Evolutionary conservation across 768 basidiomycete species (phyloP).

Genomic region (Russula brevipes): DNA sequence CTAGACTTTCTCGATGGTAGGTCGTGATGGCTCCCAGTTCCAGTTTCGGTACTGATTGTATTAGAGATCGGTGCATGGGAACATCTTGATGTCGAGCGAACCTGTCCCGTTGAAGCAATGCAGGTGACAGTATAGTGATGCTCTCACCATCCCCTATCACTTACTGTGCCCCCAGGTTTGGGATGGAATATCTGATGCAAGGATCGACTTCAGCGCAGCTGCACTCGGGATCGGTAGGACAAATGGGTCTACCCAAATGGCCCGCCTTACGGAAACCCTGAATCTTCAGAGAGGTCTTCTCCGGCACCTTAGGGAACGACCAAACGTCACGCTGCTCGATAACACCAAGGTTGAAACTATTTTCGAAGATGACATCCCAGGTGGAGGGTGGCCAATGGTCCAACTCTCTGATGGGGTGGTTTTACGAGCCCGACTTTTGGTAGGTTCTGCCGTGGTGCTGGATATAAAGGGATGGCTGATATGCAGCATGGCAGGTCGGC

Average conservation of each 20-base stretch:
- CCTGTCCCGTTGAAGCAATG: conserved; percentile 77
- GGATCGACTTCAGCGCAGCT: conserved; percentile 63
- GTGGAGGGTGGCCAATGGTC: conserved; percentile 76
- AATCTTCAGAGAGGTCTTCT: conserved; percentile 88
- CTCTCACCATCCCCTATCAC: conserved; percentile 8
- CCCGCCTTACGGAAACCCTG: conserved; percentile 84
- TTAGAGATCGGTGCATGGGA: conserved; percentile 83
- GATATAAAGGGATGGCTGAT: neutral
- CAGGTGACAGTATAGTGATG: conserved; percentile 46
- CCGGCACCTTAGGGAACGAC: conserved; percentile 48
- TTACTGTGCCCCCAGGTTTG: conserved; percentile 54
- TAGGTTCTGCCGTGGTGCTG: conserved; percentile 34
- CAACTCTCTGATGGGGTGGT: conserved; percentile 62
- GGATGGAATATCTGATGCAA: conserved; percentile 83
- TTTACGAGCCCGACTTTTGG: conserved; percentile 70
- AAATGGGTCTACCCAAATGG: conserved; percentile 49
- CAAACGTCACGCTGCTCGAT: conserved; percentile 60
- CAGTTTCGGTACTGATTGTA: conserved; percentile 4
- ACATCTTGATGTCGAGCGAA: conserved; percentile 61
- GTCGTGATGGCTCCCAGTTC: neutral
- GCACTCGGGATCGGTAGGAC: conserved; percentile 36
- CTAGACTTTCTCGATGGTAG: conserved; percentile 61
- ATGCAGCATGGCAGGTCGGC: conserved; percentile 57
- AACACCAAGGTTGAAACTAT: conserved; percentile 73
- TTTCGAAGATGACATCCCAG: conserved; percentile 40